Evolutionary conservation across 345 rosid species (phyloP), one percentile per base, ranked within the genome.

Genomic region (Eucalyptus lansdowneana): DNA sequence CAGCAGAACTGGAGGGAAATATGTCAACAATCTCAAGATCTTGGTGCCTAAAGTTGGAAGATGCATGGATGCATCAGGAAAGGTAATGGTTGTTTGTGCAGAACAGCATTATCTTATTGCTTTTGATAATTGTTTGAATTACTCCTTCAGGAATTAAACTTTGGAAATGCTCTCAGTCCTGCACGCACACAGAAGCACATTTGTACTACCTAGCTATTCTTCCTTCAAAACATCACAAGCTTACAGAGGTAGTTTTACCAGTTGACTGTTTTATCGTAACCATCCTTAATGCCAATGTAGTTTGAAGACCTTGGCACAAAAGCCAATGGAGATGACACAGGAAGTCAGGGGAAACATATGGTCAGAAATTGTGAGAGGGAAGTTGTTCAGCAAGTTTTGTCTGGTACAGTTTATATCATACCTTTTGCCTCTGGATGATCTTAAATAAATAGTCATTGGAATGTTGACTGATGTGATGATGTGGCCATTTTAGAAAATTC

Each of bases 311-410:
- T 40, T 11, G 14, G 47, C 29, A 37, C 47, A 13, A 40, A 76
- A 97, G 91, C 94, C 96, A 50, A 83, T 94, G 19, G 88, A 92
- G 24, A 95, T 96, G 97, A 94, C 94, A 86, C 96, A 93, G 91
- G 97, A 97, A 94, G 95, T 94, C 62, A 87, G 94, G 96, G 95
- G 96, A 92, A 95, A 93, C 90, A 93, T 95, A 60, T 94, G 97
- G 86, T 90, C 95, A 87, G 97, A 97, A 94, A 11, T 72, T 87
- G 98, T 97, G 40, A 93, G 96, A 34, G 97, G 96, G 91, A 95
- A 91, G 94, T 93, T 94, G 90, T 89, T 95, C 88, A 95, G 96
- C 89, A 95, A 95, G 89, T 92, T 96, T 58, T 98, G 96, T 92
- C 97, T 91, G 95, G 98, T 97, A 94, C 62, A 87, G 88, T 72